phyloP scores from a whole-genome alignment of 2,329 filamentous ascomycete species.

The Bisporella sp. region DNA sequence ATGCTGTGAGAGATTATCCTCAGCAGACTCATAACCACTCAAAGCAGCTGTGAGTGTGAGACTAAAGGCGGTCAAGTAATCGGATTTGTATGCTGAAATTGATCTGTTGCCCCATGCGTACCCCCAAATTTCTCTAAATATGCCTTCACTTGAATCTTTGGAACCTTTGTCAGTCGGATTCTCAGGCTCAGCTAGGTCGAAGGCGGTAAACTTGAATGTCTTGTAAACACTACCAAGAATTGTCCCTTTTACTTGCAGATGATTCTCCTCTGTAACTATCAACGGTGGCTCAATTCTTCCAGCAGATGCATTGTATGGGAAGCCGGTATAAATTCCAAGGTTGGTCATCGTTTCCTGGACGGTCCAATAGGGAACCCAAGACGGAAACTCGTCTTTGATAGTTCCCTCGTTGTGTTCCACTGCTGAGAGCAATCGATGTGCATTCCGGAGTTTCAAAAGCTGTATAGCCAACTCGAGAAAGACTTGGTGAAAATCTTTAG shows the following conservation, averaged over 20 bases:
- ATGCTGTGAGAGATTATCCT: not conserved
- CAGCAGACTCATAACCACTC: not conserved
- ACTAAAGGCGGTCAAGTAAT: not conserved
- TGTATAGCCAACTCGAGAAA: not conserved
- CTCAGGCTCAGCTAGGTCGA: not conserved
- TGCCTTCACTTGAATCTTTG: not conserved
- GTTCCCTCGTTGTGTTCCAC: not conserved
- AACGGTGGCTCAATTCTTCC: not conserved
- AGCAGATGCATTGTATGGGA: constrained; percentile 1
- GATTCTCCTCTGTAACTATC: not conserved
- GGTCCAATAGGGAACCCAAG: not conserved
- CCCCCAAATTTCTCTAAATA: not conserved
- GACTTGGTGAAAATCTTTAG: not conserved
- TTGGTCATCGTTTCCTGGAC: not conserved
- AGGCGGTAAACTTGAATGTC: constrained; percentile 19
- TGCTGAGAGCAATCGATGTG: not conserved
- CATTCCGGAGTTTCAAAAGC: not conserved
- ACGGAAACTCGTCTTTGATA: not conserved
- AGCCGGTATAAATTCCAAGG: not conserved
- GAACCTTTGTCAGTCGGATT: not conserved
- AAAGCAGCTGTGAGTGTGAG: not conserved
- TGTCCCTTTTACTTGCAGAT: not conserved
- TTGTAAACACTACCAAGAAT: not conserved
- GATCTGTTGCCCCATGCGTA: not conserved
- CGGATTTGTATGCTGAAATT: not conserved